Base-by-base conservation (phyloP, 139 green algal genomes). In the Diplosphaera chodatii region DNA sequence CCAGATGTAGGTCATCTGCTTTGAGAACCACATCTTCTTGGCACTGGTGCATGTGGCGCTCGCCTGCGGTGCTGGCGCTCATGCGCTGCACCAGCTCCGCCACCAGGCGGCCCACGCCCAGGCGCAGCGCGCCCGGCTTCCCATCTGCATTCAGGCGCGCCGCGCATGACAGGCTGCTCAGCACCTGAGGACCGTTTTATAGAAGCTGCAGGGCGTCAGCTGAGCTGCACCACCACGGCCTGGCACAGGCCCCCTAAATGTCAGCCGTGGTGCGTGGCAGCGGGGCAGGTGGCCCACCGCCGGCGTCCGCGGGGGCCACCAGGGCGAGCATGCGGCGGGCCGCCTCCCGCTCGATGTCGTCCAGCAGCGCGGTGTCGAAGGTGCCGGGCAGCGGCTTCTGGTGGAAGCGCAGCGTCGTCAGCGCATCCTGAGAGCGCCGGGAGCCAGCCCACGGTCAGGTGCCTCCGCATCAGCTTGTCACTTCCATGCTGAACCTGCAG, bases 61-160 rank as follows among this genome's bases (percentile, higher is more conserved):
- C 64, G 18, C n/a, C 65, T 73, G 70, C 40, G 66, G 68, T 72
- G 8, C 68, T 64, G 2, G 29, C 65, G 32, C 77, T 65, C 87
- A 93, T 92, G 74, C 84, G 83, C 21, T 55, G 55, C 22, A 88
- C 68, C 66, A 93, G 71, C 5, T 72, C 78, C 34, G 83, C 33
- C 40, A 90, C 72, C 67, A 93, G 77, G 18, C 77, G 69, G 0
- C 83, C 85, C 76, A 91, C 89, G 76, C 76, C 80, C 32, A 93
- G 83, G 5, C 82, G 67, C 55, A 92, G 74, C 29, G 91, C 67
- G 55, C 80, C 64, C 33, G 78, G 30, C 40, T 65, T 71, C 77
- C 78, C 84, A 64, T 40, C 73, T 63, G 68, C 76, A 72, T 22
- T n/a, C n/a, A n/a, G n/a, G n/a, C n/a, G n/a, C n/a, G n/a, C n/a